Evolutionary conservation across 192 early-diverging fungal genomes (phyloP).

Genomic region (Coemansia furcata): DNA sequence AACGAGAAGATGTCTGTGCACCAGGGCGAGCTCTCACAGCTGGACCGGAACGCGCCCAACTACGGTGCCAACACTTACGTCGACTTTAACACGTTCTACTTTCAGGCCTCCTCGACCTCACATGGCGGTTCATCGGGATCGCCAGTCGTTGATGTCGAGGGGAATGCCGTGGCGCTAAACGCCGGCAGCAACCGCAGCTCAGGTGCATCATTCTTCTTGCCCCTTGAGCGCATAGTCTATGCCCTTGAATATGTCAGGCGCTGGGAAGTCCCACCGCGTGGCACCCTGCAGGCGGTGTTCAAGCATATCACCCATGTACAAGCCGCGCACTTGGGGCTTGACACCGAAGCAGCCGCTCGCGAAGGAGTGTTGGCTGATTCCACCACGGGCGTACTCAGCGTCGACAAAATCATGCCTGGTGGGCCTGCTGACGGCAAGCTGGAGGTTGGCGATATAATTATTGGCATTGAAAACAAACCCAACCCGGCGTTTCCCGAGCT

Average conservation of each 20-base stretch:
- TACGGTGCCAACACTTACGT: slow-evolving; percentile 53
- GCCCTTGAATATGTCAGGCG: slow-evolving; percentile 59
- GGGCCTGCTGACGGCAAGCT: slow-evolving; percentile 67
- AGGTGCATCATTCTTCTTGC: slow-evolving; percentile 62
- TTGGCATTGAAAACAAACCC: slow-evolving; percentile 57
- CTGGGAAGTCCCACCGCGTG: slow-evolving; percentile 62
- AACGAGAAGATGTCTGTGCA: slow-evolving; percentile 77
- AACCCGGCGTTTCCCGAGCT: slow-evolving; percentile 64
- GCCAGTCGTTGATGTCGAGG: slow-evolving; percentile 72
- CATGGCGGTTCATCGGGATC: slow-evolving; percentile 69
- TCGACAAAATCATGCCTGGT: slow-evolving; percentile 60
- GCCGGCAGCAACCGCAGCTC: slow-evolving; percentile 51
- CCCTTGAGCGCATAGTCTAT: slow-evolving; percentile 64
- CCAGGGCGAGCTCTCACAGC: slow-evolving; percentile 68
- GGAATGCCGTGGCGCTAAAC: slow-evolving; percentile 72
- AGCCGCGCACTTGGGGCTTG: slow-evolving; percentile 14
- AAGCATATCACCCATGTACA: slow-evolving; percentile 63
- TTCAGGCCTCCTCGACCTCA: slow-evolving; percentile 64
- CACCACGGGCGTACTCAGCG: slow-evolving; percentile 66
- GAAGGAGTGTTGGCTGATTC: slow-evolving; percentile 61
- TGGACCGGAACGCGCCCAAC: slow-evolving; percentile 67
- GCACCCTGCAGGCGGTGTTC: slow-evolving; percentile 72
- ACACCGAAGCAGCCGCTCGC: slow-evolving; percentile 12
- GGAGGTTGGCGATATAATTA: slow-evolving; percentile 68
- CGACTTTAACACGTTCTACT: slow-evolving; percentile 82